Base-by-base conservation (phyloP, 768 basidiomycete genomes). In the Agaricus subrufescens region DNA sequence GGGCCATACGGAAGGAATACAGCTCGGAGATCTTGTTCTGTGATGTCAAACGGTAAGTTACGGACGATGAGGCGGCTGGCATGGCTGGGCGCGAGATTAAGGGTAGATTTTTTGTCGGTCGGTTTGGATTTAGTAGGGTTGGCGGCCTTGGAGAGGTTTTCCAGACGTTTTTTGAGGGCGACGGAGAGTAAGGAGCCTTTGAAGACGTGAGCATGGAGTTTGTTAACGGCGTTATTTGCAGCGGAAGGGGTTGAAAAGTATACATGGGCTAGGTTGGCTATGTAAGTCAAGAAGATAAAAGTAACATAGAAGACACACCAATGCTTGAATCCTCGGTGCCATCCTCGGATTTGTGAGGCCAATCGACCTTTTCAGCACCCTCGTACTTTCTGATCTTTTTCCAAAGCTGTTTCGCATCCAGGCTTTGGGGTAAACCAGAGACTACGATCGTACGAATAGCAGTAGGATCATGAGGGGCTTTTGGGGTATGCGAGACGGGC, bases 161-260 rank as follows among this genome's bases (percentile, higher is more conserved):
- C 90, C 7, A 91, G 71, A 14, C 91, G 83, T 65, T 93, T 93
- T 77, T 96, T 94, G 48, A 96, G 78, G 6, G 88, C 85, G 12
- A 88, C 91, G 2, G 89, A 92, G n/a, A 98, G 81, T 4, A 94
- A 73, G 8, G 78, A 76, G 40, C 94, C 93, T 67, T 96, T 95
- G 81, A 89, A 96, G 29, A 94, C 88, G 66, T 95, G 93, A 1
- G 91, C 92, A 66, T 98, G 93, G 1, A 98, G 80, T 68, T 90
- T 92, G 52, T 69, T 73, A 39, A 90, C 83, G 1, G 92, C 89
- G 9, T 85, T 81, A 39, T 79, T 75, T 0, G 95, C 94, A 27
- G 80, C 69, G 5, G 76, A 74, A 1, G 92, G 84, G 0, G 81
- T 84, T 1, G 77, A 69, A 68, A 94, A 95, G 4, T 94, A 58